Base-by-base conservation (phyloP, 371 early-diverging fungal species). In the Encephalitozoon romaleae region DNA sequence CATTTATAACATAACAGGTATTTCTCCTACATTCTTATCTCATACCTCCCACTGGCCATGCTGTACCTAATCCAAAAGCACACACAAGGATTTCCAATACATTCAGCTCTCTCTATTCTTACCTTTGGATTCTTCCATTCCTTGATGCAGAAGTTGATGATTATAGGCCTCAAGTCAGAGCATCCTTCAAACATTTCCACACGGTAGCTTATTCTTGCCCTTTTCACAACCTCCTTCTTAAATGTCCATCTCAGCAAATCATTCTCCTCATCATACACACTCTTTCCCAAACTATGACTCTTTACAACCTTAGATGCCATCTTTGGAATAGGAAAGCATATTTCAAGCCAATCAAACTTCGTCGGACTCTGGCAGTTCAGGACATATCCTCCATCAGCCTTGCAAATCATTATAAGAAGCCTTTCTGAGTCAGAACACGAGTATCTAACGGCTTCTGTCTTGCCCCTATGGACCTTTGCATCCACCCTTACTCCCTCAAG, bases 41-140 rank as follows among this genome's bases (percentile, higher is more conserved):
- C 54, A 34, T 39, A 43, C 18, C 34, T 70, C 25, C 72, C 72
- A 28, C 59, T 59, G 4, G 51, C 26, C 21, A 65, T 21, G 41
- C 51, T 51, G 34, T 72, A 72, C 23, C 52, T 72, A 9, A 65
- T 51, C 73, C 73, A 72, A 30, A 72, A 41, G 28, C 64, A 30
- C 42, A 72, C 49, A 3, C n/a, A 9, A 30, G 34, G 49, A 41
- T 65, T 26, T 39, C 28, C 73, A 30, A 72, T 3, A 65, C 73
- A 72, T 38, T 64, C 49, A n/a, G 73, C 73, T n/a, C 52, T 72
- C 26, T 65, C 66, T n/a, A 72, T 65, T 2, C 39, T 72, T 51
- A 72, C 32, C 12, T 39, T 42, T 28, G 39, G 9, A 67, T 67
- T 30, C 18, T 34, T 34, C 59, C 59, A 59, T n/a, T 59, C 32